Evolutionary conservation across 352 stramenopile species (phyloP).

Genomic region (Phytophthora hybrid): DNA sequence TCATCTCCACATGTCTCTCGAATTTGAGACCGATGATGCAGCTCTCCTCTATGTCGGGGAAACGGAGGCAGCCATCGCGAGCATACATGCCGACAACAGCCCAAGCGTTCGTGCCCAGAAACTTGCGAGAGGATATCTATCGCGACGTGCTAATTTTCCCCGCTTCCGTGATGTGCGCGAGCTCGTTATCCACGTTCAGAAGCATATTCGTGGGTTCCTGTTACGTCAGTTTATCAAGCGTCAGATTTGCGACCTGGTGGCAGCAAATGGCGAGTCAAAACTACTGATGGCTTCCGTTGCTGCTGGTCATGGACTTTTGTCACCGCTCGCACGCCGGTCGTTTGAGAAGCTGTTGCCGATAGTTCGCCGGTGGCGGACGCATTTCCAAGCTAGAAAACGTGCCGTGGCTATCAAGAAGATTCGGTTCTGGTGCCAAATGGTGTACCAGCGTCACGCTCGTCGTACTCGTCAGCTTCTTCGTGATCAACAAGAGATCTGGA

Average conservation of each 20-base stretch:
- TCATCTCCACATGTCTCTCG: conserved; percentile 47
- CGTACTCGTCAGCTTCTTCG: conserved; percentile 60
- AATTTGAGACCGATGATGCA: conserved; percentile 56
- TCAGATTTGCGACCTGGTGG: conserved; percentile 63
- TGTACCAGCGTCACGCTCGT: conserved; percentile 69
- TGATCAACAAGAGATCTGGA: conserved; percentile 72
- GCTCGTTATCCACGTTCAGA: conserved; percentile 65
- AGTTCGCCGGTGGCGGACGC: conserved; percentile 64
- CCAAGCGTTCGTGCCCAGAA: conserved; percentile 41
- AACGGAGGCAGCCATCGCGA: conserved; percentile 38
- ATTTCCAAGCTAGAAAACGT: conserved; percentile 63
- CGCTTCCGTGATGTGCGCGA: conserved; percentile 53
- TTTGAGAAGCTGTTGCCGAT: conserved; percentile 62
- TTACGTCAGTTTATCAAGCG: conserved; percentile 54
- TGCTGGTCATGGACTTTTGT: conserved; percentile 36
- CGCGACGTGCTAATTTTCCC: conserved; percentile 46
- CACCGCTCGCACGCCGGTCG: conserved; percentile 44
- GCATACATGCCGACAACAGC: conserved; percentile 56
- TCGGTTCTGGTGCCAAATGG: conserved; percentile 80
- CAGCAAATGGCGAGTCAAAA: conserved; percentile 50
- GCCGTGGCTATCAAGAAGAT: conserved; percentile 81
- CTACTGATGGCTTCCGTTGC: conserved; percentile 51
- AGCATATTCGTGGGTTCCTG: conserved; percentile 67
- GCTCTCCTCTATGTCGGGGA: conserved; percentile 48
- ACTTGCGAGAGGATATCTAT: conserved; percentile 61